A percentile compares a stretch with the other conserved stretches of the same genome.
phyloP scores from a whole-genome alignment of 257 asterid genomes.

The Cynanchum wilfordii region DNA sequence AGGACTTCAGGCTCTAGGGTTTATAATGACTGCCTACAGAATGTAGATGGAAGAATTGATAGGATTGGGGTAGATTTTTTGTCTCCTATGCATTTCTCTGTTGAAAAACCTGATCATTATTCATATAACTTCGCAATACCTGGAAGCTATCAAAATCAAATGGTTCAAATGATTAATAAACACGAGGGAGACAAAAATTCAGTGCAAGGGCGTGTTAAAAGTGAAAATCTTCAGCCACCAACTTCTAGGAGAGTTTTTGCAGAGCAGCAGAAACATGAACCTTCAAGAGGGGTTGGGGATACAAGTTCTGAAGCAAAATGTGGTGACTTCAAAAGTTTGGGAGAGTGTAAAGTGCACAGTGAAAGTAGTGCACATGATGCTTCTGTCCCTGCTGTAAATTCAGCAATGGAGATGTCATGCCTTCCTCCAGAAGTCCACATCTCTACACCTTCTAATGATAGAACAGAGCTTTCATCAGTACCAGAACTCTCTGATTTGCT shows the following conservation, averaged over 20 bases:
- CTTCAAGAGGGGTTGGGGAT: slow-evolving; percentile 24
- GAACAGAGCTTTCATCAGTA: slow-evolving; percentile 16
- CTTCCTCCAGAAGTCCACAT: slow-evolving; percentile 31
- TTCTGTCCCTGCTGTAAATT: slow-evolving; percentile 24
- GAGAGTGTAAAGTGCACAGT: slow-evolving; percentile 26
- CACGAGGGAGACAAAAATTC: slow-evolving; percentile 40
- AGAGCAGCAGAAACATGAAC: slow-evolving; percentile 36
- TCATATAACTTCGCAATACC: slow-evolving; percentile 24
- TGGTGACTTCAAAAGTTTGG: slow-evolving; percentile 23
- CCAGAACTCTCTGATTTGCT: slow-evolving; percentile 28
- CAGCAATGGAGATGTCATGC: slow-evolving; percentile 24
- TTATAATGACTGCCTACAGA: slow-evolving; percentile 32
- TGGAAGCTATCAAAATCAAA: slow-evolving; percentile 36
- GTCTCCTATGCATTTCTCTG: slow-evolving; percentile 38
- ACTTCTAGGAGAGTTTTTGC: slow-evolving; percentile 31
- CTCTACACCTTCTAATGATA: slow-evolving; percentile 29
- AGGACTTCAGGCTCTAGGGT: slow-evolving; percentile 42
- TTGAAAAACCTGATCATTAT: slow-evolving; percentile 31
- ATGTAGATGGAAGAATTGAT: slow-evolving; percentile 27
- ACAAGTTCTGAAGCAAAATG: slow-evolving; percentile 32
- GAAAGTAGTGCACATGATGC: slow-evolving; percentile 25
- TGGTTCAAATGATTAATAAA: slow-evolving; percentile 29
- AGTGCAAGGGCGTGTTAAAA: slow-evolving; percentile 20
- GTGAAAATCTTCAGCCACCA: slow-evolving; percentile 34
- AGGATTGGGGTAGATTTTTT: slow-evolving; percentile 37